phyloP scores from a whole-genome alignment of 2,329 filamentous ascomycete genomes.

The Calonectria henricotiae region DNA sequence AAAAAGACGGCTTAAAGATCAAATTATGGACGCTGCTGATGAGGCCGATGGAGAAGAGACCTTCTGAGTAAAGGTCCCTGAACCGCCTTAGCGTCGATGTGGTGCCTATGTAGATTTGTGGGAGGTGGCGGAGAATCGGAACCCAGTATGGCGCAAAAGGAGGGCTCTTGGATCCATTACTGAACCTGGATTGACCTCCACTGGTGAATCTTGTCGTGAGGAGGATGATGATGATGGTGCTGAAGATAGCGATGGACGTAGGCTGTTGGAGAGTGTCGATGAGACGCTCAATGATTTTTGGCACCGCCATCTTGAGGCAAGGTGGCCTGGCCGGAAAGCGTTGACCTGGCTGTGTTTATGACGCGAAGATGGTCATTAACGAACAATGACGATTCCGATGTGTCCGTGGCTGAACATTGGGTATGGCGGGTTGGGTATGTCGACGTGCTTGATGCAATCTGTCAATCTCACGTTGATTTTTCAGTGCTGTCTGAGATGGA shows the following conservation, averaged over 20 bases:
- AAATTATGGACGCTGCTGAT: slow-evolving; percentile 57
- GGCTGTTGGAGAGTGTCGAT: slow-evolving; percentile 48
- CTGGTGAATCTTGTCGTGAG: slow-evolving; percentile 51
- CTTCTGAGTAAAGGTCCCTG: slow-evolving; percentile 54
- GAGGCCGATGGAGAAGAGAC: slow-evolving; percentile 58
- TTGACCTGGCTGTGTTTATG: neutral
- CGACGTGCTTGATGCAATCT: slow-evolving; percentile 38
- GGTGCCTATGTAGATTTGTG: slow-evolving; percentile 54
- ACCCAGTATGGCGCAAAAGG: slow-evolving; percentile 57
- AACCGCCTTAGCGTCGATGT: slow-evolving; percentile 54
- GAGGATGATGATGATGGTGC: slow-evolving; percentile 50
- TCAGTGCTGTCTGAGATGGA: slow-evolving; percentile 36
- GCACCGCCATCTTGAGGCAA: slow-evolving; percentile 31
- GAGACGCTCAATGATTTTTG: slow-evolving; percentile 41
- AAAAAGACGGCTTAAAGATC: slow-evolving; percentile 55
- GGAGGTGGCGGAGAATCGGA: slow-evolving; percentile 58
- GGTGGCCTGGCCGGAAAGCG: slow-evolving; percentile 40
- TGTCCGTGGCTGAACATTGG: neutral
- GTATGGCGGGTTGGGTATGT: slow-evolving; percentile 3
- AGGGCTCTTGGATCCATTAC: slow-evolving; percentile 46
- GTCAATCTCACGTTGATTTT: slow-evolving; percentile 41
- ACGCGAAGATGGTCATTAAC: slow-evolving; percentile 6
- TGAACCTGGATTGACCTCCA: slow-evolving; percentile 59
- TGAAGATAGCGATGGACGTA: slow-evolving; percentile 46
- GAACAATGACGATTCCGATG: neutral